Evolutionary conservation across 1,284 basidiomycete species (phyloP), one percentile per base, ranked within the genome.

Genomic region (Apiotrichum mycotoxinovorans): DNA sequence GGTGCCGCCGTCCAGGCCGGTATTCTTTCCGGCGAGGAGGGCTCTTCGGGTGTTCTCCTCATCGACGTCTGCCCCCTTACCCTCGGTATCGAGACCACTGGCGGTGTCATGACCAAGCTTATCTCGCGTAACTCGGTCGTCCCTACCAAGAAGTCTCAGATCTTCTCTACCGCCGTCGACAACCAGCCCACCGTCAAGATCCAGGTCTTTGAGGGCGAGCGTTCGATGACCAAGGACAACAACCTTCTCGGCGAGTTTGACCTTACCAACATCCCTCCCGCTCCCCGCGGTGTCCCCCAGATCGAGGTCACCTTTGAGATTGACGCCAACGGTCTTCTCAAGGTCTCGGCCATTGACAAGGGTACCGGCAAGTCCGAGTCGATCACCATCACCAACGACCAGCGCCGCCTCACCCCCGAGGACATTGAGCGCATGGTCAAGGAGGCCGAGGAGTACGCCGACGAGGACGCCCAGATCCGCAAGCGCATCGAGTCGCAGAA

Each of bases 1-100:
- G 96, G 96, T 83, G 96, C 95, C 66, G 94, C 96, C 65, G 95
- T 98, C 71, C 96, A 98, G 82, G 95, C 93, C 61, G 95, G 93
- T 73, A 96, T 99, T 71, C 88, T 98, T 61, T 90, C 93, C 34
- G 96, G 96, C 76, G 92, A 97, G 79, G 94, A 98, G 83, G 96
- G 94, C 84, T 96, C 91, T 46, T 91, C 94, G 79, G 93, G 96
- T 77, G 83, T 98, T 60, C 87, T 98, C 58, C 86, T 98, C 60
- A 91, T 98, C 77, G 95, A 99, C 79, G 96, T 98, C 59, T 83
- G 93, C 62, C 95, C 95, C 64, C 82, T 99, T 52, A 97, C 96
- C 60, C 87, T 92, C 75, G 95, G 79, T 86, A 97, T 98, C 76
- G 96, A 98, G 83, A 98, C 93, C 57, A 91, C 94, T 69, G 95